phyloP scores from a whole-genome alignment of 2,329 filamentous ascomycete genomes.

The Aspergillus sp. region DNA sequence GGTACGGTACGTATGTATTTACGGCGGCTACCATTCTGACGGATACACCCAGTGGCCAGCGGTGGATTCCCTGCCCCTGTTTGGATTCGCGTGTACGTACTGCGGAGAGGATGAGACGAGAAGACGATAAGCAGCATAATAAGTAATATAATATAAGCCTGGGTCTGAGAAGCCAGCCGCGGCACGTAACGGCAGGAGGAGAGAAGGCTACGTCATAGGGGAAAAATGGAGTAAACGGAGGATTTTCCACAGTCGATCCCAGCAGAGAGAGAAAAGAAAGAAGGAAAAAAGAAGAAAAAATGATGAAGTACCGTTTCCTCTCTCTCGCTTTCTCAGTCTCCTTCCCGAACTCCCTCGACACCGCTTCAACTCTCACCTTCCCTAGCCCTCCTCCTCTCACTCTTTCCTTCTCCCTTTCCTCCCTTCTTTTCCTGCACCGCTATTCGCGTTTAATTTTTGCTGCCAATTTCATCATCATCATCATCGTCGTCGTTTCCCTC shows the following conservation, averaged over 20 bases:
- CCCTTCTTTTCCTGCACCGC: conserved; percentile 13
- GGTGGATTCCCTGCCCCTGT: too few relatives aligned
- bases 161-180: too few relatives aligned
- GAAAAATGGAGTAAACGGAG: background rate
- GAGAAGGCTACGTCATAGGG: background rate
- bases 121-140: too few relatives aligned
- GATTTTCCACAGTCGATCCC: background rate
- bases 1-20: too few relatives aligned
- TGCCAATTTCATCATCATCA: conserved; percentile 1
- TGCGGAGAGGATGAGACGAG: too few relatives aligned
- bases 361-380: conserved; percentile 1
- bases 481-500: background rate
- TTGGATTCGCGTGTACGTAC: too few relatives aligned
- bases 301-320: background rate
- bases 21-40: too few relatives aligned
- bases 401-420: conserved; percentile 4
- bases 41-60: too few relatives aligned
- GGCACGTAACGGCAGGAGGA: background rate
- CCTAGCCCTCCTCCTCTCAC: conserved; percentile 1
- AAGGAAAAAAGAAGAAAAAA: conserved; percentile 1
- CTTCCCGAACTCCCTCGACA: background rate
- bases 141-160: too few relatives aligned
- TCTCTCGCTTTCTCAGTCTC: background rate
- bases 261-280: background rate
- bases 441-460: conserved; percentile 9